Evolutionary conservation across 75 land plant species (phyloP).

Genomic region (Pinus taeda): DNA sequence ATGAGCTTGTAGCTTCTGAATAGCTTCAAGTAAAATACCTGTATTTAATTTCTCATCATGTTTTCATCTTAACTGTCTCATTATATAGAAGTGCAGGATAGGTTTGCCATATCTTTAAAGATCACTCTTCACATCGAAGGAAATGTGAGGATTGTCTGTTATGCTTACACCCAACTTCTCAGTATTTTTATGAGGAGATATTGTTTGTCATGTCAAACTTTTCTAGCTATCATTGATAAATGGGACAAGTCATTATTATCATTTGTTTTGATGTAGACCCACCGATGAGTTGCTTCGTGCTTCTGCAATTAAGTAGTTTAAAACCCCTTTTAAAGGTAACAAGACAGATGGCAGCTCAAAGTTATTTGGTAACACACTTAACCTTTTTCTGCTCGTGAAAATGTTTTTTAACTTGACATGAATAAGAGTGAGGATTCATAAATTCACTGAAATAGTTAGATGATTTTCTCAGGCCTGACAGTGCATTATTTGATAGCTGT

Average conservation of each 20-base stretch:
- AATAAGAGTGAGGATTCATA: not conserved
- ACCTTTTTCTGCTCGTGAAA: conserved; percentile 10
- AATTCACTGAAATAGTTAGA: not conserved
- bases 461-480: conserved; percentile 10
- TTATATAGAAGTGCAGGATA: not conserved
- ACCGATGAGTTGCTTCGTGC: conserved; percentile 12
- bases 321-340: conserved; percentile 8
- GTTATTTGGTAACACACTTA: conserved; percentile 10
- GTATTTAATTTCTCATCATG: not conserved
- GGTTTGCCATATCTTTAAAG: not conserved
- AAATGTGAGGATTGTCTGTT: not conserved
- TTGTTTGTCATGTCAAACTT: conserved; percentile 4
- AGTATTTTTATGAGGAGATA: conserved; percentile 3
- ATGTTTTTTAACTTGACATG: conserved; percentile 6
- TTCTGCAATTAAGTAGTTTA: conserved; percentile 10
- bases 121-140: not conserved
- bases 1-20: not conserved
- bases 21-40: not conserved
- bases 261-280: conserved; percentile 11
- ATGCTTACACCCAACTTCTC: not conserved
- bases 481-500: conserved; percentile 9
- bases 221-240: not conserved
- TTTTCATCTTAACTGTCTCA: not conserved
- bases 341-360: conserved; percentile 11
- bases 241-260: not conserved